Evolutionary conservation across 345 rosid species (phyloP), one percentile per base, ranked within the genome.

Genomic region (Melaleuca quinquenervia): DNA sequence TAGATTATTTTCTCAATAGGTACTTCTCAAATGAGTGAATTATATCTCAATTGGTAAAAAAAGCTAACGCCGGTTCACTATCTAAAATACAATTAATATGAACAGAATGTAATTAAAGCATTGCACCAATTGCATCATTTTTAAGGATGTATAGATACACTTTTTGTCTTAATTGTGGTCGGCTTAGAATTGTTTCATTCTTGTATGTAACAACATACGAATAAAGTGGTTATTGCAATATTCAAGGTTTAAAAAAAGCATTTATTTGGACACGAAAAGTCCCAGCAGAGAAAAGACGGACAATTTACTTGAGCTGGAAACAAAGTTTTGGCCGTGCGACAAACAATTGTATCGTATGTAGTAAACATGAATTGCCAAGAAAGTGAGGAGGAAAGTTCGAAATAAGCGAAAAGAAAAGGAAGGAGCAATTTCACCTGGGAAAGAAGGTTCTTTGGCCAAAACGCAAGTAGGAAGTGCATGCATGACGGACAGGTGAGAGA

Each of bases 371-470:
- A 70, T 36, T 70, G 26, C 22, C 78, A 0, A 32, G 1, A 70
- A 70, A 70, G 32, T 41, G 78, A 70, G 48, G 78, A 36, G 4
- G 8, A 70, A 5, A 9, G 15, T 70, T 1, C 20, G 13, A 32
- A 8, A 36, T 32, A 16, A 70, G 76, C 7, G 24, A 62, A 29
- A 36, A 70, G 12, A 29, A 70, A 60, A 70, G 78, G 48, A 36
- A 70, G 36, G 2, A 70, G 78, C 78, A 70, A 70, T 32, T 70
- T 70, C 78, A 7, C 78, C 78, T 70, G 78, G 78, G 78, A 70
- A 70, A 36, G 78, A 36, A 70, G 48, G 26, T 70, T 70, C 78
- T 36, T 11, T 4, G 78, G 45, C 76, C 48, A 18, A 32, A 70
- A 48, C 18, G 12, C 48, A 8, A 20, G 78, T 5, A 8, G 78